Evolutionary conservation across 2,329 filamentous ascomycete species (phyloP).

Genomic region (Kalmusia sp.): DNA sequence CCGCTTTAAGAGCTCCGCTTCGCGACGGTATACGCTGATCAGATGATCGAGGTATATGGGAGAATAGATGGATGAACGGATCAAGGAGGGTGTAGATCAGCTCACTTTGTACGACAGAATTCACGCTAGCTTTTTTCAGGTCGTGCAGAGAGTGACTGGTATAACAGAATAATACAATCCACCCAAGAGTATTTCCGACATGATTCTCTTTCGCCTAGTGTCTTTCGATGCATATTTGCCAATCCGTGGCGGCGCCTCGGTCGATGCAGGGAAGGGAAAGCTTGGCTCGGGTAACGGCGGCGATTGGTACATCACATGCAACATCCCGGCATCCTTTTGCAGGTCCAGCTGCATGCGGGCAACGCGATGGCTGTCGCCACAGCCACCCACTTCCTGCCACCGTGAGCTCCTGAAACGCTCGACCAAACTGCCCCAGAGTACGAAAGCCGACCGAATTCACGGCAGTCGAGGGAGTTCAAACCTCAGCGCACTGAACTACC

Average conservation of each 20-base stretch:
- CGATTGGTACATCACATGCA: slow-evolving; percentile 34
- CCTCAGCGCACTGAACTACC: background rate
- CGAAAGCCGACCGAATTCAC: slow-evolving; percentile 2
- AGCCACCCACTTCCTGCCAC: slow-evolving; percentile 28
- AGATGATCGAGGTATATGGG: too few species aligned
- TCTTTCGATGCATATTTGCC: background rate
- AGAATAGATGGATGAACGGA: too few species aligned
- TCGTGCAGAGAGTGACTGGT: too few species aligned
- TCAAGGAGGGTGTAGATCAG: too few species aligned
- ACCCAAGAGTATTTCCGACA: too few species aligned
- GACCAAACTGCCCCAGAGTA: slow-evolving; percentile 8
- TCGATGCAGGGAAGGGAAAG: slow-evolving; percentile 33
- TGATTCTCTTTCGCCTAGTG: too few species aligned
- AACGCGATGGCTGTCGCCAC: slow-evolving; percentile 36
- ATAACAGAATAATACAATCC: too few species aligned
- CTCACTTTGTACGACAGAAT: too few species aligned
- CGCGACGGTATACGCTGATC: too few species aligned
- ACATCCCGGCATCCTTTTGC: background rate
- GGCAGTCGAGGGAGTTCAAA: background rate
- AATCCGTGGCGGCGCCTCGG: slow-evolving; percentile 20
- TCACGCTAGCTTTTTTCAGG: too few species aligned
- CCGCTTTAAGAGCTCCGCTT: too few species aligned
- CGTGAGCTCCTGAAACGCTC: slow-evolving; percentile 37
- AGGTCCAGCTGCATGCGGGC: slow-evolving; percentile 26
- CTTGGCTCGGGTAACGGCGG: slow-evolving; percentile 36